Base-by-base conservation (phyloP, 169 alveolate genomes). In the Eimeria falciformis region DNA sequence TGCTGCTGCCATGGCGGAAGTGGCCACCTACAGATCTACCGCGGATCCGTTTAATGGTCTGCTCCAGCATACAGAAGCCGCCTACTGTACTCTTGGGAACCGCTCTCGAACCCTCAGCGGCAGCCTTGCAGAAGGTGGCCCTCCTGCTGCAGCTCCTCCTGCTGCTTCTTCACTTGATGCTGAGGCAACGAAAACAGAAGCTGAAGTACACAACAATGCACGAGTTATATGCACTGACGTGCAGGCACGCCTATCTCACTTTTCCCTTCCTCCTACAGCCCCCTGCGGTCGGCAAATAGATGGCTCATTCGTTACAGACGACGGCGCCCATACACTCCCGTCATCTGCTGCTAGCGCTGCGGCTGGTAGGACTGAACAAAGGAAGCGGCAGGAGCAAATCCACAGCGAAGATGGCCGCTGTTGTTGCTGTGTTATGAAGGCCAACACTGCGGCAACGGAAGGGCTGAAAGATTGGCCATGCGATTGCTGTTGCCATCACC, bases 401-500 rank as follows among this genome's bases (percentile, higher is more conserved):
- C 62, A 40, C n/a, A 5, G 62, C 33, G 29, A 12, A 4, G 75
- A 81, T 27, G 73, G 65, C 75, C 11, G 56, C 43, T 81, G 89
- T 46, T 81, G 89, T 65, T 55, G 75, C 75, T 55, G 89, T 56
- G 29, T 81, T 27, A 33, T 17, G 56, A 81, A 21, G 18, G 89
- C 7, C 40, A 27, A 0, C 40, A 21, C 25, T 53, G 45, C 43
- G 37, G 56, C 50, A 75, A 3, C 9, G 56, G 40, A 33, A 55
- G n/a, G 53, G 55, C 6, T 14, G n/a, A 7, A 81, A 65, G 77
- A 29, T 5, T 56, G 23, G 55, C 21, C 5, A 1, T 81, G 89
- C 89, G 75, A 81, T 25, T 81, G 89, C 56, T 81, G 89, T 53
- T 81, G 89, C 89, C 89, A 81, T 37, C 89, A 81, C 29, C 89